Conservation (phyloP, 1,139 yeast species). For the Scheffersomyces insectosa region DNA sequence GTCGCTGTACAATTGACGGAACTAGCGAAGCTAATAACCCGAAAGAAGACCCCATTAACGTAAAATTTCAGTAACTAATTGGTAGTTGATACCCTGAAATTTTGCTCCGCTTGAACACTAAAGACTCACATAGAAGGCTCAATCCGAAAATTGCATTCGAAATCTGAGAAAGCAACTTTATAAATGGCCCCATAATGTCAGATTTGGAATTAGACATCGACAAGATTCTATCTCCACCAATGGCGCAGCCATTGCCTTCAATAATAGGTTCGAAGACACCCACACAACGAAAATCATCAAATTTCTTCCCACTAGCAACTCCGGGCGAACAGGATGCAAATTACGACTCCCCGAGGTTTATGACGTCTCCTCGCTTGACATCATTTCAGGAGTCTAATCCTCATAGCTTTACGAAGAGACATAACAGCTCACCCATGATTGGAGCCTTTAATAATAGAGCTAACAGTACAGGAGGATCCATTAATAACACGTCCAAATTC, state of each 20-base stretch:
- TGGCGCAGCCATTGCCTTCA: neutral
- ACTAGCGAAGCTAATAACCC: too few species aligned
- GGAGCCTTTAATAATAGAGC: constrained; percentile 7
- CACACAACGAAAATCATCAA: constrained; percentile 15
- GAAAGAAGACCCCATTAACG: too few species aligned
- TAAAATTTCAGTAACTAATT: too few species aligned
- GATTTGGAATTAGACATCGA: neutral
- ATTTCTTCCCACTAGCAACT: constrained; percentile 14
- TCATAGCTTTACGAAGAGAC: constrained; percentile 5
- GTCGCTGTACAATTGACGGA: too few species aligned
- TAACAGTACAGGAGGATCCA: neutral
- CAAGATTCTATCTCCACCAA: neutral
- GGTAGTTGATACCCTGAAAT: too few species aligned
- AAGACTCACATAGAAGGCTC: too few species aligned
- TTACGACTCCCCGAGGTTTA: too few species aligned
- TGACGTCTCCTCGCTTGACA: too few species aligned
- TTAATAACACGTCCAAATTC: constrained; percentile 2
- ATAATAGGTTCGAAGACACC: neutral
- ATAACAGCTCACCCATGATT: constrained; percentile 14
- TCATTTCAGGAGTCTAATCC: too few species aligned
- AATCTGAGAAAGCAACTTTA: too few species aligned
- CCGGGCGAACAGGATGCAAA: neutral
- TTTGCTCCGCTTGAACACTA: too few species aligned
- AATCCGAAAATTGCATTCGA: too few species aligned
- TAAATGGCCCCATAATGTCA: neutral